Conservation (phyloP, 129 eudicot genomes). For the Flaveria ramosissima region DNA sequence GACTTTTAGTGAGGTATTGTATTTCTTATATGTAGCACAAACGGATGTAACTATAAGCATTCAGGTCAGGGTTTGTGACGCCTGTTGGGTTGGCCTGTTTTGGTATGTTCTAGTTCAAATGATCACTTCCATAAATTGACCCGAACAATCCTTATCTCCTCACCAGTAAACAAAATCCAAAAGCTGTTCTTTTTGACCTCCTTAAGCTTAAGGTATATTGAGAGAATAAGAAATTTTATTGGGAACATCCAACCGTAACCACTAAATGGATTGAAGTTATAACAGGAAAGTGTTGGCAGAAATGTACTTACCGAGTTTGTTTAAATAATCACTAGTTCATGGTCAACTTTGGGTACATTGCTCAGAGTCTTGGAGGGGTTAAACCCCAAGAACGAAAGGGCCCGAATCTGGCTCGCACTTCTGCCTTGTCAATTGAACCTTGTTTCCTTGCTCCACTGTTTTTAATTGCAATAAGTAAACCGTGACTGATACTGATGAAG, state of each 20-base stretch:
- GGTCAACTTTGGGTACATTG: constrained; percentile 53
- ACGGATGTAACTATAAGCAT: constrained; percentile 60
- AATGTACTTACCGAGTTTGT: constrained; percentile 61
- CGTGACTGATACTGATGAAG: constrained; percentile 46
- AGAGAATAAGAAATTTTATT: constrained; percentile 55
- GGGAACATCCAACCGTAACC: constrained; percentile 50
- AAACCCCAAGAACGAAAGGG: too few relatives aligned
- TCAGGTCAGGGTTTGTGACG: constrained; percentile 58
- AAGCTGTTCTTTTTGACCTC: constrained; percentile 67
- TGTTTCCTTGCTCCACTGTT: constrained; percentile 57
- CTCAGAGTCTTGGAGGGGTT: too few relatives aligned
- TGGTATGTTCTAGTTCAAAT: constrained; percentile 29
- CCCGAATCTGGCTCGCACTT: too few relatives aligned
- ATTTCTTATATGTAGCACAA: constrained; percentile 49
- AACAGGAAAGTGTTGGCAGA: constrained; percentile 67
- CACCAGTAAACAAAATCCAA: constrained; percentile 30
- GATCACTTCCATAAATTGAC: not conserved
- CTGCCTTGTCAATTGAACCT: not conserved
- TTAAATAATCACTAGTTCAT: constrained; percentile 59
- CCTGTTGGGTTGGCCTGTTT: constrained; percentile 24
- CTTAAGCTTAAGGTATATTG: constrained; percentile 52
- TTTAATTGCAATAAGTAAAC: constrained; percentile 65
- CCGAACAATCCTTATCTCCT: constrained; percentile 29
- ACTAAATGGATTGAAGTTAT: constrained; percentile 7
- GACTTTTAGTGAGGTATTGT: constrained; percentile 57